These are phyloP conservation scores for Talaromyces atroroseus DNA, from an alignment of 2,329 filamentous ascomycete genomes.

Conservation along the genomic window DNA sequence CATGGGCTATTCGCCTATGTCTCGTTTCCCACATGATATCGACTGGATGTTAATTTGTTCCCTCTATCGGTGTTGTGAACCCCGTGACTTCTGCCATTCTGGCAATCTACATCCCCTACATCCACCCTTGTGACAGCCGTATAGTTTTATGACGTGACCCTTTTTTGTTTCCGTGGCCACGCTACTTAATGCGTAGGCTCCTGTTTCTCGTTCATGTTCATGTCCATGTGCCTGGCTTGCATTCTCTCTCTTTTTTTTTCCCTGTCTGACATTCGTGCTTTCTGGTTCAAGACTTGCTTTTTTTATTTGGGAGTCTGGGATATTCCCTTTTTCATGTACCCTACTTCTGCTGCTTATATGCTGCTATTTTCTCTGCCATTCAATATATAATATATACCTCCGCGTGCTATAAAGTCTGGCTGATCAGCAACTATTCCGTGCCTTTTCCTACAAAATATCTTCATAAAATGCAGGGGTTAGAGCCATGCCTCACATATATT, in stretches of 20 bases:
- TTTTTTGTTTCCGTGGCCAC: neutral
- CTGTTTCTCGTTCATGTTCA: neutral
- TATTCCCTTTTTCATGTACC: constrained; percentile 15
- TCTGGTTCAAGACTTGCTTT: constrained; percentile 13
- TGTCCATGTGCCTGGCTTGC: neutral
- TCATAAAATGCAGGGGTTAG: neutral
- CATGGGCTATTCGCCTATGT: neutral
- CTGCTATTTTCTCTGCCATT: neutral
- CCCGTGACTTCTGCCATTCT: neutral
- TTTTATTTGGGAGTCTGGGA: constrained; percentile 24
- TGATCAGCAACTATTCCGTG: neutral
- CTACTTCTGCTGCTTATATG: constrained; percentile 9
- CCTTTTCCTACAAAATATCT: neutral
- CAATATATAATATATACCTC: constrained; percentile 6
- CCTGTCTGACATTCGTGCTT: constrained; percentile 13
- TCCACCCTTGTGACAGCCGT: neutral
- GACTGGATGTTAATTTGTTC: neutral
- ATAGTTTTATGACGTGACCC: neutral
- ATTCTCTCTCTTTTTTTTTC: constrained; percentile 13
- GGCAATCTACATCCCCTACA: neutral
- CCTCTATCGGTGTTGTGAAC: neutral
- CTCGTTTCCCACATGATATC: neutral
- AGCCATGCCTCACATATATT: too few species aligned
- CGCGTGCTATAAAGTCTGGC: neutral
- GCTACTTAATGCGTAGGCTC: neutral